Percentiles rank a stretch among this genome's conserved stretches.
Evolutionary conservation across 2,329 filamentous ascomycete genomes (phyloP).

Genomic region (Exophiala calicioides): DNA sequence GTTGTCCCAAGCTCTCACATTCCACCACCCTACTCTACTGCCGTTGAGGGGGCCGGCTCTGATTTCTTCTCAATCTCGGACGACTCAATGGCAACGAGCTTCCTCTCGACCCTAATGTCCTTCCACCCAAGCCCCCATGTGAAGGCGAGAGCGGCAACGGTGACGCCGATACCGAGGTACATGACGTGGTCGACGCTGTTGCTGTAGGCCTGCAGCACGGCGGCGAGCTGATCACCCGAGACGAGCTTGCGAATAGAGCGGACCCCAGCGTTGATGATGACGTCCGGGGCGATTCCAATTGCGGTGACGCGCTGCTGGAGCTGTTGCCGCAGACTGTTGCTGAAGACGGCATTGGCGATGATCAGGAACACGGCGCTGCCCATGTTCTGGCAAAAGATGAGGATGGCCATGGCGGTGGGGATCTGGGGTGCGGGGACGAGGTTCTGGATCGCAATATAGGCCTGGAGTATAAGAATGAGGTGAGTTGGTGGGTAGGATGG

Average conservation of each 20-base stretch:
- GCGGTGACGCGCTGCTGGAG: conserved; percentile 16
- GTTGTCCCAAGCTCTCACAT: too few relatives aligned
- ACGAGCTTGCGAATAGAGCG: conserved; percentile 32
- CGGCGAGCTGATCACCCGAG: conserved; percentile 29
- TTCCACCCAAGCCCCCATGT: conserved; percentile 35
- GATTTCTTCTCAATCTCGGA: too few relatives aligned
- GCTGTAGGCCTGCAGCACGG: conserved; percentile 34
- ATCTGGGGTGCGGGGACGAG: conserved; percentile 32
- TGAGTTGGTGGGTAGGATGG: too few relatives aligned
- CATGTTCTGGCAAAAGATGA: conserved; percentile 39
- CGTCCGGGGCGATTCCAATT: conserved; percentile 28
- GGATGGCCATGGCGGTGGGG: conserved; percentile 33
- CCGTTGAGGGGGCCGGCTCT: too few relatives aligned
- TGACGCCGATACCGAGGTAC: conserved; percentile 35
- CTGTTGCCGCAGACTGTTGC: conserved; percentile 31
- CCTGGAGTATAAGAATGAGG: conserved; percentile 18
- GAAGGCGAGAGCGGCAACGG: conserved; percentile 29
- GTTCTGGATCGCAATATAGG: conserved; percentile 35
- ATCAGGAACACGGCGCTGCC: conserved; percentile 36
- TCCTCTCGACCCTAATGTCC: conserved; percentile 34
- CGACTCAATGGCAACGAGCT: too few relatives aligned
- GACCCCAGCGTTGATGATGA: conserved; percentile 32
- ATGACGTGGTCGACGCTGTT: conserved; percentile 34
- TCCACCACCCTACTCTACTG: too few relatives aligned
- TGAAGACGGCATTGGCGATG: conserved; percentile 35